phyloP scores from a whole-genome alignment of 768 basidiomycete species.

The Tulasnella sp. region DNA sequence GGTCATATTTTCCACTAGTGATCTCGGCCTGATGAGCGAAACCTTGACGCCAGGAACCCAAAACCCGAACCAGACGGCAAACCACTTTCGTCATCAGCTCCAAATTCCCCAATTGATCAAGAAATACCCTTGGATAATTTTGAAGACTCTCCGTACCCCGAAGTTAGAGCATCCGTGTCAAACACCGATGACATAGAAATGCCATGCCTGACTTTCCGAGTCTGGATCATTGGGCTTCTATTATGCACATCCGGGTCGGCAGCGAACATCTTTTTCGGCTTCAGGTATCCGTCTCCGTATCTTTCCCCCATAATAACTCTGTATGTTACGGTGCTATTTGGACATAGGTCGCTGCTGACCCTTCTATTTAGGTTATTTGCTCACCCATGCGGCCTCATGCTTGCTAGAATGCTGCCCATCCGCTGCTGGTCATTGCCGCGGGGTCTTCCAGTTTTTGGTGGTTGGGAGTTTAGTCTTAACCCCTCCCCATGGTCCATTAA shows the following conservation, averaged over 20 bases:
- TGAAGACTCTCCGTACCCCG: constrained; percentile 95
- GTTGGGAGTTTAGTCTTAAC: constrained; percentile 60
- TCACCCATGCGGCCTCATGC: constrained; percentile 45
- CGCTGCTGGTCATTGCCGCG: constrained; percentile 82
- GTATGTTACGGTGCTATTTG: constrained; percentile 31
- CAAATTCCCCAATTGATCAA: background rate
- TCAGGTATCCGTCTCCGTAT: constrained; percentile 81
- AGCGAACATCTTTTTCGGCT: constrained; percentile 90
- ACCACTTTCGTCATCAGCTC: background rate
- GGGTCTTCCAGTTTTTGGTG: constrained; percentile 63
- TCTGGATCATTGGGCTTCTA: constrained; percentile 78
- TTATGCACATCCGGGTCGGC: constrained; percentile 55
- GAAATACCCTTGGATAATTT: background rate
- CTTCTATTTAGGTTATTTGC: background rate
- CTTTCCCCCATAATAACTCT: constrained; percentile 80
- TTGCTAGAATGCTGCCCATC: constrained; percentile 40
- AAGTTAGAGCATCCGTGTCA: constrained; percentile 95
- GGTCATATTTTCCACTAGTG: background rate
- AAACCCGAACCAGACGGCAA: background rate
- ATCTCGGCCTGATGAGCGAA: background rate
- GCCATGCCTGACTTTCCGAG: constrained; percentile 87
- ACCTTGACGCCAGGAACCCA: background rate
- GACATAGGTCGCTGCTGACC: background rate
- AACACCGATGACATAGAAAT: constrained; percentile 99
- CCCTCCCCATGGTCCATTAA: constrained; percentile 97